phyloP scores from a whole-genome alignment of 2,329 filamentous ascomycete species.

The Penicillium digitatum region DNA sequence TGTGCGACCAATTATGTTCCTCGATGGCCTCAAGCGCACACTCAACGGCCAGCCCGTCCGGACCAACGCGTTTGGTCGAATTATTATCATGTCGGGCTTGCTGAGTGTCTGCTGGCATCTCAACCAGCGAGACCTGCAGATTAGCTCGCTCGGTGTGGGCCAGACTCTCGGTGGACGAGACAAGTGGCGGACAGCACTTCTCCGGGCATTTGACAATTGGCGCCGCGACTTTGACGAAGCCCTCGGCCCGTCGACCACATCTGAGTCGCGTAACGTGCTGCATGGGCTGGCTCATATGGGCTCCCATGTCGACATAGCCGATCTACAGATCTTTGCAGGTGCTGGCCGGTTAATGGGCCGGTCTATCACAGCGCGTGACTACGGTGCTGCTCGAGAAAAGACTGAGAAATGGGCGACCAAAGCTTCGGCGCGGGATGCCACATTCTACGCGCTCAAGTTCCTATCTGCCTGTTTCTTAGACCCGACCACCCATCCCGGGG shows the following conservation, averaged over 20 bases:
- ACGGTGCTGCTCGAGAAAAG: slow-evolving; percentile 70
- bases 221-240: slow-evolving; percentile 85
- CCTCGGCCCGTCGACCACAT: slow-evolving; percentile 66
- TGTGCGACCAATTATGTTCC: slow-evolving; percentile 77
- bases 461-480: slow-evolving; percentile 71
- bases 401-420: slow-evolving; percentile 85
- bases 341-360: slow-evolving; percentile 80
- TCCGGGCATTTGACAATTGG: slow-evolving; percentile 89
- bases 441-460: slow-evolving; percentile 88
- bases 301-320: slow-evolving; percentile 95
- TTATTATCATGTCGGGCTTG: slow-evolving; percentile 88
- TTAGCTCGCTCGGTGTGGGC: slow-evolving; percentile 77
- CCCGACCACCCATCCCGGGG: slow-evolving; percentile 26
- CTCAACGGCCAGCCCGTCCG: slow-evolving; percentile 79
- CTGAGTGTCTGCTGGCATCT: slow-evolving; percentile 96
- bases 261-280: slow-evolving; percentile 77
- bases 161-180: slow-evolving; percentile 79
- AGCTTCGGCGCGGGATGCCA: slow-evolving; percentile 82
- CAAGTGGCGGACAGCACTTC: slow-evolving; percentile 83
- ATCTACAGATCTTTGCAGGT: slow-evolving; percentile 92
- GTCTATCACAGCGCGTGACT: slow-evolving; percentile 76
- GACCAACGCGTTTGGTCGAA: slow-evolving; percentile 90
- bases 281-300: slow-evolving; percentile 96
- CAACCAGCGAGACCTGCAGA: slow-evolving; percentile 91
- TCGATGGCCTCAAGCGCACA: slow-evolving; percentile 86